Percentiles rank a stretch among this genome's conserved stretches.
phyloP scores from a whole-genome alignment of 2,329 filamentous ascomycete species.

The Claviceps monticola region DNA sequence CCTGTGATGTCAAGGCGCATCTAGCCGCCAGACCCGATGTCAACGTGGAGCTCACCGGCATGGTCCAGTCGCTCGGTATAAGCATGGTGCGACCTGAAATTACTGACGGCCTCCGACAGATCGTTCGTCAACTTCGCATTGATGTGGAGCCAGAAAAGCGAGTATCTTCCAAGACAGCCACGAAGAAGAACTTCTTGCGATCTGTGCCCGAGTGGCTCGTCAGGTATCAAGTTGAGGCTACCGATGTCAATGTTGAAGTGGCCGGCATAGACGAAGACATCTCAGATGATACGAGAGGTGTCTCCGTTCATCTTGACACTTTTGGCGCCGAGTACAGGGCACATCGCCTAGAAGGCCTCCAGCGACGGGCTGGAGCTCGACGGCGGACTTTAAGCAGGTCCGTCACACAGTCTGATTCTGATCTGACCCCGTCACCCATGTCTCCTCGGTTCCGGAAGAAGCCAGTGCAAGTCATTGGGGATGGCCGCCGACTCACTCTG shows the following conservation, averaged over 20 bases:
- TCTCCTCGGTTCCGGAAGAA: slow-evolving; percentile 35
- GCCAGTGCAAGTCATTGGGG: slow-evolving; percentile 41
- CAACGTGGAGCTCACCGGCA: slow-evolving; percentile 65
- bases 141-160: slow-evolving; percentile 51
- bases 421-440: slow-evolving; percentile 28
- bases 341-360: slow-evolving; percentile 54
- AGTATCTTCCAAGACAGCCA: slow-evolving; percentile 30
- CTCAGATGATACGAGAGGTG: slow-evolving; percentile 65
- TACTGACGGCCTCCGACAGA: slow-evolving; percentile 80
- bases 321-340: slow-evolving; percentile 84
- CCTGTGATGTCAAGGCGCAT: slow-evolving; percentile 74
- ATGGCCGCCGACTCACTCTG: slow-evolving; percentile 70
- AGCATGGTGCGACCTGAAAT: slow-evolving; percentile 89
- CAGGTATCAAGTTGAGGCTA: slow-evolving; percentile 71
- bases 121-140: slow-evolving; percentile 67
- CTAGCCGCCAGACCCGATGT: slow-evolving; percentile 76
- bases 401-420: slow-evolving; percentile 53
- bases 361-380: slow-evolving; percentile 39
- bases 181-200: slow-evolving; percentile 57
- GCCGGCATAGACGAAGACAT: slow-evolving; percentile 78
- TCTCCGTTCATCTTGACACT: slow-evolving; percentile 74
- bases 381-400: slow-evolving; percentile 64
- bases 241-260: slow-evolving; percentile 80
- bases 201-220: slow-evolving; percentile 73
- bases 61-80: slow-evolving; percentile 72